These are phyloP conservation scores for Skeletonema tropicum DNA, from an alignment of 108 stramenopile species.

Conservation along the genomic window DNA sequence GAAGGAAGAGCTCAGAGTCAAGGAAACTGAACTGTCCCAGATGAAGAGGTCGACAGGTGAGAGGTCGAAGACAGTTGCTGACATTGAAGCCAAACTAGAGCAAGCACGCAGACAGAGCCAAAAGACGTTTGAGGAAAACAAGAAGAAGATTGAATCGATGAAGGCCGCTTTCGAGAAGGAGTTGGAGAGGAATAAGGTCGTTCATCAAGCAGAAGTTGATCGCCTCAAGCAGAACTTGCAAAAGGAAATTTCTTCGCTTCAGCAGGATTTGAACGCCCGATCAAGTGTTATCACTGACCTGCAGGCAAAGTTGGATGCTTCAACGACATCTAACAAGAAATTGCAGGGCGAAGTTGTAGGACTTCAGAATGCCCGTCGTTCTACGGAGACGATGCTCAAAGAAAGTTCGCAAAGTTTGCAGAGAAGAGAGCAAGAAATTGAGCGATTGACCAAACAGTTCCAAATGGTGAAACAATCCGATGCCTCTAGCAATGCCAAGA, in stretches of 20 bases:
- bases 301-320: constrained; percentile 22
- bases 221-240: constrained; percentile 19
- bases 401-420: constrained; percentile 25
- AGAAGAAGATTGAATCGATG: constrained; percentile 25
- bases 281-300: constrained; percentile 25
- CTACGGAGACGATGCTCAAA: constrained; percentile 19
- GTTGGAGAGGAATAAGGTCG: constrained; percentile 16
- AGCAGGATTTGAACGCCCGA: constrained; percentile 26
- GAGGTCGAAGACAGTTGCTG: constrained; percentile 24
- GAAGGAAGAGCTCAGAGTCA: constrained; percentile 26
- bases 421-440: constrained; percentile 24
- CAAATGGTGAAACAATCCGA: constrained; percentile 8
- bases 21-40: constrained; percentile 25
- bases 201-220: constrained; percentile 20
- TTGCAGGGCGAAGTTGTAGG: constrained; percentile 27
- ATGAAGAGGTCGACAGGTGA: constrained; percentile 29
- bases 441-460: constrained; percentile 29
- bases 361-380: constrained; percentile 26
- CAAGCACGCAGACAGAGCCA: constrained; percentile 12
- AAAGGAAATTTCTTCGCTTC: constrained; percentile 30
- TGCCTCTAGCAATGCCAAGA: constrained; percentile 13
- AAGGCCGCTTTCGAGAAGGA: constrained; percentile 13
- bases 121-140: constrained; percentile 34
- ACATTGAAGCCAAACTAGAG: constrained; percentile 35
- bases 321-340: constrained; percentile 27